These are phyloP conservation scores for Phytopythium aichiense DNA, from an alignment of 352 stramenopile genomes.

Conservation along the genomic window DNA sequence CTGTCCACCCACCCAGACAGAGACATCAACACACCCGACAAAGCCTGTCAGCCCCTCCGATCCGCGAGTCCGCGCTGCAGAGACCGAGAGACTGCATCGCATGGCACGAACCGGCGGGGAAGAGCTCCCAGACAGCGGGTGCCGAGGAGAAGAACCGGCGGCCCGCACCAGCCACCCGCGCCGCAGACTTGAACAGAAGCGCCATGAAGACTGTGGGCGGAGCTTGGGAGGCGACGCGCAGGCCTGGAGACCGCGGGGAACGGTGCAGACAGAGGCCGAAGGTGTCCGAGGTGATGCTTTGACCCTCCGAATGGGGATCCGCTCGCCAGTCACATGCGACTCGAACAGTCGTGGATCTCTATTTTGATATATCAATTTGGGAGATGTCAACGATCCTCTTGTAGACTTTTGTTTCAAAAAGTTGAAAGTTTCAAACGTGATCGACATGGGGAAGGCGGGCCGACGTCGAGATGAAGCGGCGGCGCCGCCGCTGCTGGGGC, in stretches of 20 bases:
- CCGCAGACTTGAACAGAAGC: constrained; percentile 16
- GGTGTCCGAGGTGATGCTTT: no score
- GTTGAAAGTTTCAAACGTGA: neutral
- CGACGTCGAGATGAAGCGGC: constrained; percentile 14
- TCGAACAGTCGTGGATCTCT: no score
- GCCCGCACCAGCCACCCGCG: neutral
- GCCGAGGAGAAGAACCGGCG: constrained; percentile 22
- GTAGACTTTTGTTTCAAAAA: neutral
- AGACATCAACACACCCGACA: constrained; percentile 3
- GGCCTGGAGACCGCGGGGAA: no score
- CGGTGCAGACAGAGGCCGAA: no score
- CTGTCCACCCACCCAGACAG: constrained; percentile 5
- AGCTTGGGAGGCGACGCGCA: no score
- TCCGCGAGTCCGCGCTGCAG: neutral
- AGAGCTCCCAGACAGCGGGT: constrained; percentile 39
- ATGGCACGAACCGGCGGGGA: constrained; percentile 26
- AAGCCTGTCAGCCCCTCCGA: no score
- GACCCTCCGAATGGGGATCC: no score
- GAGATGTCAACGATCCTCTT: no score
- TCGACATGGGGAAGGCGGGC: neutral
- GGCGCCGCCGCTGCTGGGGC: constrained; percentile 29
- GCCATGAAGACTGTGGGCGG: constrained; percentile 3
- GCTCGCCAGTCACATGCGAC: no score
- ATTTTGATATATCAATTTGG: no score
- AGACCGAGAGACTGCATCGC: neutral